These are phyloP conservation scores for Arthrobotrys sphaeroides DNA, from an alignment of 2,329 filamentous ascomycete genomes.

Conservation along the genomic window DNA sequence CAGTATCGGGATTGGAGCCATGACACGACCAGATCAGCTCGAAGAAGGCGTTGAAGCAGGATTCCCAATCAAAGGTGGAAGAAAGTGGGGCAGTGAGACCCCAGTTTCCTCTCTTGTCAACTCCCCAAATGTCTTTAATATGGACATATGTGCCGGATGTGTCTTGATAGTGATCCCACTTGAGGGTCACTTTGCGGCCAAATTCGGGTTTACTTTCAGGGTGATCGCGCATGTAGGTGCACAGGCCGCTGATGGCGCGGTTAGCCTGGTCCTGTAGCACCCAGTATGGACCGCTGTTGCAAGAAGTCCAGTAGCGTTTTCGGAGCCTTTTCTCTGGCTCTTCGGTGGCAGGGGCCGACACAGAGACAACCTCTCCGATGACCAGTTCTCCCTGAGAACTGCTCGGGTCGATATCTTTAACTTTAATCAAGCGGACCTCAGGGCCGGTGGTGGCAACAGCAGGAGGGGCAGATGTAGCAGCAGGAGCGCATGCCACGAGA, in stretches of 20 bases:
- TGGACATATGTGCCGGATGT: background rate
- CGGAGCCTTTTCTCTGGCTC: background rate
- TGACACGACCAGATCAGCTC: conserved; percentile 9
- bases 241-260: background rate
- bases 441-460: background rate
- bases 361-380: background rate
- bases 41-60: conserved; percentile 14
- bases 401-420: conserved; percentile 4
- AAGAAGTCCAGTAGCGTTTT: background rate
- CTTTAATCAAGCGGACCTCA: background rate
- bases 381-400: background rate
- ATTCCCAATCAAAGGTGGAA: background rate
- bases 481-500: background rate
- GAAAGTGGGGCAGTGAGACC: background rate
- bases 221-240: background rate
- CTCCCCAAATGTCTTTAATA: conserved; percentile 5
- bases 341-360: background rate
- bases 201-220: background rate
- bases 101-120: background rate
- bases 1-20: conserved; percentile 70
- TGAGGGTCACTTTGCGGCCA: background rate
- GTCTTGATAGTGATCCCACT: conserved; percentile 2
- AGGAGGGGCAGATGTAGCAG: background rate
- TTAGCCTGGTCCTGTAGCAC: conserved; percentile 13
- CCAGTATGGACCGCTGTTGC: conserved; percentile 9